These are phyloP conservation scores for Styphnolobium japonicum DNA, from an alignment of 306 rosid genomes.

Conservation along the genomic window DNA sequence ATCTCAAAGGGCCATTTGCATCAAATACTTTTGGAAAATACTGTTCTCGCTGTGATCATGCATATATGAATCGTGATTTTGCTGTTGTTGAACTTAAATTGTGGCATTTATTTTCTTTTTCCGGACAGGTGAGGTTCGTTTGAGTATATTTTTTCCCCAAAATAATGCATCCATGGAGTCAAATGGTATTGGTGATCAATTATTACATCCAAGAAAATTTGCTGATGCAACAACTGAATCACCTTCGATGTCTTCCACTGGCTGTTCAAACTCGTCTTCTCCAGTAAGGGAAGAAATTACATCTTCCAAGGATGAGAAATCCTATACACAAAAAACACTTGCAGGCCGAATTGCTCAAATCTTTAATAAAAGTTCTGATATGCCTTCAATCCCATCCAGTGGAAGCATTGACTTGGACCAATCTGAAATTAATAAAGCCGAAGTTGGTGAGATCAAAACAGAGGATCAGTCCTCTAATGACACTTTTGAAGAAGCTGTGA, in stretches of 20 bases:
- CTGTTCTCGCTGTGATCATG: background rate
- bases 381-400: conserved; percentile 30
- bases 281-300: conserved; percentile 58
- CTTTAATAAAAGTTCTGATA: conserved; percentile 57
- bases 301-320: conserved; percentile 57
- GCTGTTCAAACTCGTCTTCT: conserved; percentile 46
- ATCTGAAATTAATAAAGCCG: conserved; percentile 43
- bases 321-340: conserved; percentile 51
- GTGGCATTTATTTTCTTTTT: conserved; percentile 19
- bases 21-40: background rate
- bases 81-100: background rate
- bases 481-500: conserved; percentile 66
- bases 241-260: conserved; percentile 18
- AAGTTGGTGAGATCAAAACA: conserved; percentile 38
- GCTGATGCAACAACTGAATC: conserved; percentile 19
- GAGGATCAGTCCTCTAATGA: conserved; percentile 60
- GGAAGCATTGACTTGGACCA: conserved; percentile 53
- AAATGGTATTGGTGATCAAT: conserved; percentile 27
- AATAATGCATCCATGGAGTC: conserved; percentile 41
- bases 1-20: conserved; percentile 23
- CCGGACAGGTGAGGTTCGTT: conserved; percentile 70
- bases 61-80: background rate
- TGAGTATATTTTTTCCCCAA: conserved; percentile 43
- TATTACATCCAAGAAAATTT: conserved; percentile 3
- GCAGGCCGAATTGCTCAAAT: conserved; percentile 77